Conservation (phyloP, 495 filamentous ascomycete species). For the Tuber magnatum region DNA sequence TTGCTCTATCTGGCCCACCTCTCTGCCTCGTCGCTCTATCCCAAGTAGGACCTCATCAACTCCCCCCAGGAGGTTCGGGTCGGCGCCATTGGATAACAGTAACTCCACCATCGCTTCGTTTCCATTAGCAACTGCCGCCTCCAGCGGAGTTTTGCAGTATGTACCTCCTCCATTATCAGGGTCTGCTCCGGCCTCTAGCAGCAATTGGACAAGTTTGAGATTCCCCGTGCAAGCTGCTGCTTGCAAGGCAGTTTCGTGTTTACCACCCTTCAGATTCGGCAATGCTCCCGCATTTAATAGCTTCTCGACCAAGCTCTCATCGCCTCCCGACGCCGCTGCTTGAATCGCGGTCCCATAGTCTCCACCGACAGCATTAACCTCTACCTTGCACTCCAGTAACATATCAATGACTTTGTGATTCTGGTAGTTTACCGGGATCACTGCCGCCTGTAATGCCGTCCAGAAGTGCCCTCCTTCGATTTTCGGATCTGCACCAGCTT, state of each 20-base stretch:
- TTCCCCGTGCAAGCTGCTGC: conserved; percentile 9
- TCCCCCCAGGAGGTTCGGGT: neutral
- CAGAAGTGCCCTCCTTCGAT: conserved; percentile 4
- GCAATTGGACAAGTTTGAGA: conserved; percentile 4
- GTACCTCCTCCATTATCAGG: conserved; percentile 9
- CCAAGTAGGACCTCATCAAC: neutral
- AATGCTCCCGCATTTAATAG: conserved; percentile 6
- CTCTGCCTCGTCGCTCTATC: neutral
- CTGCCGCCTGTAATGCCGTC: conserved; percentile 31
- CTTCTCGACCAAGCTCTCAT: neutral
- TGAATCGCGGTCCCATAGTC: conserved; percentile 12
- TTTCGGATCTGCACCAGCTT: conserved; percentile 16
- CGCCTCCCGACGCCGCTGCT: conserved; percentile 7
- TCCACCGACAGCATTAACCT: conserved; percentile 3
- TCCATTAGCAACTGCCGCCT: neutral
- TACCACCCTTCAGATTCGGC: conserved; percentile 3
- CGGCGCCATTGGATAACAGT: conserved; percentile 7
- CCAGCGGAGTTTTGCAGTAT: neutral
- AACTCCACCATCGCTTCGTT: conserved; percentile 11
- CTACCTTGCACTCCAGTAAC: neutral
- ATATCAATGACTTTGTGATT: neutral
- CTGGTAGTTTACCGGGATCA: neutral
- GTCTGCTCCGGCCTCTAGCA: conserved; percentile 12
- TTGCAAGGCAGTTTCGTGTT: conserved; percentile 12
- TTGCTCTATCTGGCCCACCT: neutral